Evolutionary conservation across 768 basidiomycete species (phyloP).

Genomic region (Goffeauzyma gilvescens): DNA sequence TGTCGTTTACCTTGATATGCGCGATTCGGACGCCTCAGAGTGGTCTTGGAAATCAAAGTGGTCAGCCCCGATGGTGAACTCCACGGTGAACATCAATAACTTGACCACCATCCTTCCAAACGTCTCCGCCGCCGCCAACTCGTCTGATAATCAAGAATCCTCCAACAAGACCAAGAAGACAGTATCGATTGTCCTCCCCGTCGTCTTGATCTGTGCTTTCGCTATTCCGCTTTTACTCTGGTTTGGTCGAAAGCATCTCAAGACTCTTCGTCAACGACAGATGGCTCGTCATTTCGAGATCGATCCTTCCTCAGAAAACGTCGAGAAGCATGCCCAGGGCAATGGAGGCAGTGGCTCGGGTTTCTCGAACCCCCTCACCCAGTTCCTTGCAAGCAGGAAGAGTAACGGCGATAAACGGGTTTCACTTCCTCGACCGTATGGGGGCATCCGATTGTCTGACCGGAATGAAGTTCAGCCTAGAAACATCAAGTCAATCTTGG

Average conservation of each 20-base stretch:
- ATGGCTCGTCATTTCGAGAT: conserved; percentile 24
- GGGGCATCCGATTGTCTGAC: conserved; percentile 5
- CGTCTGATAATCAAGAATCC: background rate
- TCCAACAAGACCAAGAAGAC: conserved; percentile 11
- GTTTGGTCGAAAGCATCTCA: conserved; percentile 17
- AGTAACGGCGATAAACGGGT: background rate
- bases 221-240: conserved; percentile 18
- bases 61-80: conserved; percentile 21
- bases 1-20: conserved; percentile 28
- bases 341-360: background rate
- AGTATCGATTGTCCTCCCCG: conserved; percentile 18
- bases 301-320: conserved; percentile 3
- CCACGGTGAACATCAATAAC: conserved; percentile 4
- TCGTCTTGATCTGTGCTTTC: conserved; percentile 16
- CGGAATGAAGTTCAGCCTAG: conserved; percentile 3
- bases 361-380: background rate
- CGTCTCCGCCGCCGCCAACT: background rate
- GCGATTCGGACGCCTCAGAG: conserved; percentile 15
- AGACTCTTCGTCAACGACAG: conserved; percentile 20
- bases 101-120: background rate
- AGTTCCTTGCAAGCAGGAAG: background rate
- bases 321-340: no score
- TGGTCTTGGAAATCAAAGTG: conserved; percentile 29
- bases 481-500: no score
- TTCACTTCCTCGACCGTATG: conserved; percentile 3